Base-by-base conservation (phyloP, 1,139 yeast genomes). In the Saccharomyces pastorianus region DNA sequence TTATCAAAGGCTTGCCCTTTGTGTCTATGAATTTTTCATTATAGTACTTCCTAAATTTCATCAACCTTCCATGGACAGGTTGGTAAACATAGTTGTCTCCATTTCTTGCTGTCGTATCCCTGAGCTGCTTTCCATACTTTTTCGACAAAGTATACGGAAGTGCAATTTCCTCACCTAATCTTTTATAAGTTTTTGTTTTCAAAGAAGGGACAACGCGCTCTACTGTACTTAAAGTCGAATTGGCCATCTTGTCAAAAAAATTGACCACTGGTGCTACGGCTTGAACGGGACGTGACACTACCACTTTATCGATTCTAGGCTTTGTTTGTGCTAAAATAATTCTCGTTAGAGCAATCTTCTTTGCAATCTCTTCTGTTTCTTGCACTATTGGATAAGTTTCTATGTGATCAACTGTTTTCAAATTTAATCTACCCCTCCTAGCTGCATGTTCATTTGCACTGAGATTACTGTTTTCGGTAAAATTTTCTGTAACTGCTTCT, bases 1-100 rank as follows among this genome's bases (percentile, higher is more conserved):
- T 75, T 47, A 86, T 63, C 49, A 83, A 67, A 44, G 86, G 85
- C 62, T 81, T 82, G 17, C 88, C 88, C 46, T 82, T 73, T 9
- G 80, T 74, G 64, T 83, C 82, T 64, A 79, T 78, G 41, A 78
- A 58, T 47, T 71, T 68, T 20, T 73, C 68, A 48, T 77, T 69
- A 58, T 78, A 74, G 47, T 68, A 70, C 42, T 70, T 71, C 60
- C 82, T 76, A 51, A 75, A 67, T 44, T 73, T 76, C 51, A 68
- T 65, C 14, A 76, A 68, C 29, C 70, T 64, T 49, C 68, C 67
- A 56, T 74, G 74, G 2, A 79, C 66, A 32, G 88, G 88, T 41
- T 72, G 71, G 49, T 77, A 66, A 13, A 79, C 56, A 32, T 61
- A 64, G 29, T 61, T 59, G 31, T 64, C 66, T 46, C 66, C 60